Conservation (phyloP, 2,329 filamentous ascomycete genomes). For the Stagonosporopsis vannaccii region DNA sequence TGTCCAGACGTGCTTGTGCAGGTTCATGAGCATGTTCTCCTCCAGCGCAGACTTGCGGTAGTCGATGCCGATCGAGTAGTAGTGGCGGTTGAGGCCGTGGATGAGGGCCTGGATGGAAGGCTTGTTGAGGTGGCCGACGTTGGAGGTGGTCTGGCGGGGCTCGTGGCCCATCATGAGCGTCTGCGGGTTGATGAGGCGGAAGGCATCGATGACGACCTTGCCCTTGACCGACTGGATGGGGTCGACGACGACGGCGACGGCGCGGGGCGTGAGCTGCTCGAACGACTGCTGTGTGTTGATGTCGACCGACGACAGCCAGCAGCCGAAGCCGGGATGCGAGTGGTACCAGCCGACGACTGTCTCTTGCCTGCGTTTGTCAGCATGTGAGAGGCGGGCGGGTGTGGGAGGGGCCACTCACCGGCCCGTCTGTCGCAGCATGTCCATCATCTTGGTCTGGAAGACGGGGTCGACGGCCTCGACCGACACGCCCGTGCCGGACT, state of each 20-base stretch:
- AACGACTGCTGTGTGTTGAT: constrained; percentile 99
- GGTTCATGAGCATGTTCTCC: constrained; percentile 99
- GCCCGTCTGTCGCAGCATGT: constrained; percentile 97
- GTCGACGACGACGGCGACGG: constrained; percentile 96
- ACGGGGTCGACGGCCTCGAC: constrained; percentile 98
- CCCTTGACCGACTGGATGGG: constrained; percentile 99
- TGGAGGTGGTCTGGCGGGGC: constrained; percentile 95
- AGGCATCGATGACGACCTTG: constrained; percentile 99
- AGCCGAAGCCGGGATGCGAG: constrained; percentile 98
- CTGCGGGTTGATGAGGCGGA: constrained; percentile 97
- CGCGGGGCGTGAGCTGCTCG: constrained; percentile 94
- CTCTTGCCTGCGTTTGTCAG: constrained; percentile 72
- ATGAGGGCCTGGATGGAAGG: constrained; percentile 99
- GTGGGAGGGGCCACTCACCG: constrained; percentile 62
- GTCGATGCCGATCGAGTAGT: constrained; percentile 98
- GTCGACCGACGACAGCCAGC: constrained; percentile 98
- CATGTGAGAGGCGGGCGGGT: neutral
- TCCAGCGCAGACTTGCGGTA: constrained; percentile 97
- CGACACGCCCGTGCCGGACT: constrained; percentile 96
- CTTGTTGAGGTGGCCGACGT: constrained; percentile 97
- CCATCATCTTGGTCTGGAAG: constrained; percentile 99
- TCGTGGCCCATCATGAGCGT: constrained; percentile 98
- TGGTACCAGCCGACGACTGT: constrained; percentile 99
- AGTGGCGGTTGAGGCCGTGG: constrained; percentile 96
- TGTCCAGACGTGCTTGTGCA: constrained; percentile 99